phyloP scores from a whole-genome alignment of 257 asterid genomes.

The Rhazya stricta region DNA sequence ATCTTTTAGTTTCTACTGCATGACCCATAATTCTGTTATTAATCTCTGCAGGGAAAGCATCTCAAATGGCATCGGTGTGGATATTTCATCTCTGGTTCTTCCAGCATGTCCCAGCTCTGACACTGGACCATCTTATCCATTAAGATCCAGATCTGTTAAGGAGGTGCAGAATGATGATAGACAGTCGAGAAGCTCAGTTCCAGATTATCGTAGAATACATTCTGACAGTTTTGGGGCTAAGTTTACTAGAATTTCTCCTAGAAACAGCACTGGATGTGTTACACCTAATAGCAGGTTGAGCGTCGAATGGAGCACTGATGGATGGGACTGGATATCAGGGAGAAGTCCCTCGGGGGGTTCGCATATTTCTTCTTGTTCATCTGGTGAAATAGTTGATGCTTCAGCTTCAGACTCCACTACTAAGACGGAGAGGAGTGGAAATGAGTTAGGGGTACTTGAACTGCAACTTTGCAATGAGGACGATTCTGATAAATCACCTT shows the following conservation, averaged over 20 bases:
- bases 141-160: constrained; percentile 42
- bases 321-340: constrained; percentile 30
- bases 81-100: constrained; percentile 29
- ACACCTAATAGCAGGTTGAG: constrained; percentile 30
- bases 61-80: constrained; percentile 26
- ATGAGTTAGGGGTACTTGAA: constrained; percentile 25
- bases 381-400: constrained; percentile 39
- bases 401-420: constrained; percentile 27
- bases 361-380: constrained; percentile 44
- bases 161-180: constrained; percentile 35
- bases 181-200: constrained; percentile 19
- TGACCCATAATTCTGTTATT: constrained; percentile 18
- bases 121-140: constrained; percentile 24
- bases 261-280: constrained; percentile 24
- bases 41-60: constrained; percentile 48
- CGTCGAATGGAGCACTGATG: constrained; percentile 38
- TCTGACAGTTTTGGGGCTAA: constrained; percentile 40
- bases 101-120: constrained; percentile 42
- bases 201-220: constrained; percentile 34
- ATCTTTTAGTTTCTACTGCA: constrained; percentile 10
- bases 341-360: constrained; percentile 61
- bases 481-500: constrained; percentile 25
- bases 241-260: constrained; percentile 17
- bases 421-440: constrained; percentile 29
- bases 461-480: constrained; percentile 18